phyloP scores from a whole-genome alignment of 768 basidiomycete genomes.

The Chalciporus chontae region DNA sequence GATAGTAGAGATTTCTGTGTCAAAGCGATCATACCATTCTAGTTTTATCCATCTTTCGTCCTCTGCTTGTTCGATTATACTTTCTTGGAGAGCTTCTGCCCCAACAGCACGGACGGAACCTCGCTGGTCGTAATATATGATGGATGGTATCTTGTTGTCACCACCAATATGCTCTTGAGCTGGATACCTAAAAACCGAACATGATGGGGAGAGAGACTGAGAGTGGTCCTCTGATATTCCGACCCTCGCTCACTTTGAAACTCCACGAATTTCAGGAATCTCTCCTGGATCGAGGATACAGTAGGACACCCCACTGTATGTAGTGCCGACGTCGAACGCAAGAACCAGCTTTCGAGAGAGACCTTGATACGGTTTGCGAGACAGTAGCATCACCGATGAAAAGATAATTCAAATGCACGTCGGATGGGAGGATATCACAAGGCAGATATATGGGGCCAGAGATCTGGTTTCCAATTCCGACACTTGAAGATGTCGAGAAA shows the following conservation, averaged over 20 bases:
- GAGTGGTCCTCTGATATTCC: too few species aligned
- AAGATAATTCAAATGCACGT: too few species aligned
- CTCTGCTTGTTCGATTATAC: constrained; percentile 35
- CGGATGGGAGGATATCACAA: too few species aligned
- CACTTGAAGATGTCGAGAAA: too few species aligned
- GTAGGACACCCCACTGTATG: constrained; percentile 39
- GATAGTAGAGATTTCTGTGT: too few species aligned
- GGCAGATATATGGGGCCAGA: too few species aligned
- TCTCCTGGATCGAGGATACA: constrained; percentile 36
- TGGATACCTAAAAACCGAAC: constrained; percentile 36
- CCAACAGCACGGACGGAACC: constrained; percentile 41
- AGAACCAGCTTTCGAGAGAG: constrained; percentile 38
- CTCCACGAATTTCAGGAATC: constrained; percentile 27
- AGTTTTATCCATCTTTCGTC: constrained; percentile 36
- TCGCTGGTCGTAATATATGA: constrained; percentile 43
- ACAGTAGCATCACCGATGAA: constrained; percentile 13
- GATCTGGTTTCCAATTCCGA: too few species aligned
- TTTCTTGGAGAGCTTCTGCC: constrained; percentile 37
- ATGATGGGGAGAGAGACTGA: too few species aligned
- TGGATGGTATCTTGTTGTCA: constrained; percentile 46
- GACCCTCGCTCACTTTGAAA: constrained; percentile 20
- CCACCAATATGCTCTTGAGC: constrained; percentile 42
- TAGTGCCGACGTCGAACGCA: constrained; percentile 44
- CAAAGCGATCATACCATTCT: constrained; percentile 32
- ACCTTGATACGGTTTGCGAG: constrained; percentile 34